Evolutionary conservation across 345 rosid species (phyloP).

Genomic region (Camelina sativa): DNA sequence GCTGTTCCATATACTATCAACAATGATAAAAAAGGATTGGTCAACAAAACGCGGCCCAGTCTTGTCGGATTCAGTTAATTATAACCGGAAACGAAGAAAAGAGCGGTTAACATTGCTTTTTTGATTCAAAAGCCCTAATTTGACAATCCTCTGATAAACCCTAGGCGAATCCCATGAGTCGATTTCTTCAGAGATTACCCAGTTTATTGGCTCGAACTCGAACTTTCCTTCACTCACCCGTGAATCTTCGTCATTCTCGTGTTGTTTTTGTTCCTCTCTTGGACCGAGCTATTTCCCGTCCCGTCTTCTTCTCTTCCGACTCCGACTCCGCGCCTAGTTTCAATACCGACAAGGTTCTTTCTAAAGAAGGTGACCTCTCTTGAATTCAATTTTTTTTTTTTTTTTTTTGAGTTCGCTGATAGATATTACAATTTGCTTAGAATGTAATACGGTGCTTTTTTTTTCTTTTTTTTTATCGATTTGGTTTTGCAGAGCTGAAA

Average conservation of each 20-base stretch:
- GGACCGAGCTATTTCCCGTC: slow-evolving; percentile 19
- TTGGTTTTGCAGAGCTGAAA: slow-evolving; percentile 58
- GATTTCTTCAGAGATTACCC: slow-evolving; percentile 41
- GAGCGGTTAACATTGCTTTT: slow-evolving; percentile 8
- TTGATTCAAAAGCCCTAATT: slow-evolving; percentile 7
- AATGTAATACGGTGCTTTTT: not conserved
- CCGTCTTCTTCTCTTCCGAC: slow-evolving; percentile 49
- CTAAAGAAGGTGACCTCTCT: slow-evolving; percentile 49
- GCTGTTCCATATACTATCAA: not conserved
- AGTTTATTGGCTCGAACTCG: slow-evolving; percentile 37
- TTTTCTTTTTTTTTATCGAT: not conserved
- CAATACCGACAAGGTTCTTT: slow-evolving; percentile 38
- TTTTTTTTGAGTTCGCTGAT: not conserved
- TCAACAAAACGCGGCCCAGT: not conserved
- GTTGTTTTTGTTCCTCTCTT: slow-evolving; percentile 16
- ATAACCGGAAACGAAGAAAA: slow-evolving; percentile 5
- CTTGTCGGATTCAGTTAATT: not conserved
- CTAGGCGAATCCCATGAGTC: slow-evolving; percentile 40
- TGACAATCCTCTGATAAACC: slow-evolving; percentile 29
- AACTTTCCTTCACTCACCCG: slow-evolving; percentile 31
- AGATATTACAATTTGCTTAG: not conserved
- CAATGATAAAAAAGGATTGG: not conserved
- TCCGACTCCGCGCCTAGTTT: slow-evolving; percentile 30
- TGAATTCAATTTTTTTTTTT: not conserved
- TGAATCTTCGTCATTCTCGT: not conserved